Evolutionary conservation across 441 rosid species (phyloP).

Genomic region (Euphorbia corollata): DNA sequence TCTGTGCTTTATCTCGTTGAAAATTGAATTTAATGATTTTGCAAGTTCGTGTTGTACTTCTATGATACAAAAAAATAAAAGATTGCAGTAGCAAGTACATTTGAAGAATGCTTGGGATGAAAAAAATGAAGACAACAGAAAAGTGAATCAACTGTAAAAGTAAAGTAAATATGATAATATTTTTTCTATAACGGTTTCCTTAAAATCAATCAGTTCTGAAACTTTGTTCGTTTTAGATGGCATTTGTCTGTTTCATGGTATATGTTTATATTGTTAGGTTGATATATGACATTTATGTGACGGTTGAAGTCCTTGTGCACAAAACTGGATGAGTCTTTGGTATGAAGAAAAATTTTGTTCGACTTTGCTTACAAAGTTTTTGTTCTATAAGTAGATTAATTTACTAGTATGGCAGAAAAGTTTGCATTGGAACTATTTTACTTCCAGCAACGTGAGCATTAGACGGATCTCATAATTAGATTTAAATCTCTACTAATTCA

Average conservation of each 20-base stretch:
- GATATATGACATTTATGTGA: not conserved
- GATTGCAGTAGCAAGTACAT: not conserved
- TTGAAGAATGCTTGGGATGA: not conserved
- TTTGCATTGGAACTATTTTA: too few relatives aligned
- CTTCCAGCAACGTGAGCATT: not conserved
- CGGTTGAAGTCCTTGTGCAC: not conserved
- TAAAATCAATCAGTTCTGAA: not conserved
- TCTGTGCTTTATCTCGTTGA: not conserved
- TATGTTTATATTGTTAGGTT: not conserved
- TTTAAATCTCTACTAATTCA: not conserved
- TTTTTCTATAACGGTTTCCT: not conserved
- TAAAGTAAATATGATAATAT: too few relatives aligned
- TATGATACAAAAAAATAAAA: not conserved
- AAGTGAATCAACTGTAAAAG: not conserved
- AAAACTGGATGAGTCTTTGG: not conserved
- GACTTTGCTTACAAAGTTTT: conserved; percentile 1
- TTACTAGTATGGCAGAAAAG: too few relatives aligned
- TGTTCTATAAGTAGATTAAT: not conserved
- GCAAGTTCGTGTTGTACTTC: not conserved
- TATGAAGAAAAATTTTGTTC: not conserved
- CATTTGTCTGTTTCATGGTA: not conserved
- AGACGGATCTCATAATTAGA: not conserved
- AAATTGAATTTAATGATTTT: conserved; percentile 3
- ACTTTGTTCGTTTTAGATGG: not conserved
- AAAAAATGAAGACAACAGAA: not conserved